Conservation (phyloP, 306 rosid genomes). For the Vachellia collinsii region DNA sequence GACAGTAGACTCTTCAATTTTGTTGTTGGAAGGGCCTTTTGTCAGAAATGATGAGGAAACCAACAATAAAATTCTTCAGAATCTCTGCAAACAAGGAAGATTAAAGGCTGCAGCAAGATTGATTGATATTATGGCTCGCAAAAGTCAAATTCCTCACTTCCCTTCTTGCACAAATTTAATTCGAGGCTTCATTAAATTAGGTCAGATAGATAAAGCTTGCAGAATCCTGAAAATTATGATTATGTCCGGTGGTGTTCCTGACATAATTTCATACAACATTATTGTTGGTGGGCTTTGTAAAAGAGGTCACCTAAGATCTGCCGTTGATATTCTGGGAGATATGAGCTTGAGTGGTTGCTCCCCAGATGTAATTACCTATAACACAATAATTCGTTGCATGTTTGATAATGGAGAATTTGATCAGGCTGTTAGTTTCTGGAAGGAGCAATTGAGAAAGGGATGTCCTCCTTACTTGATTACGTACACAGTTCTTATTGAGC, state of each 20-base stretch:
- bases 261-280: constrained; percentile 78
- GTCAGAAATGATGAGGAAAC: constrained; percentile 57
- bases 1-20: constrained; percentile 39
- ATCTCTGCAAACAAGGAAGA: constrained; percentile 62
- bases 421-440: constrained; percentile 78
- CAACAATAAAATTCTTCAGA: constrained; percentile 67
- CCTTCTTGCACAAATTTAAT: constrained; percentile 71
- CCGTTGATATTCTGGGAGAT: constrained; percentile 64
- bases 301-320: constrained; percentile 59
- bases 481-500: constrained; percentile 71
- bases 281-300: constrained; percentile 69
- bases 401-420: constrained; percentile 55
- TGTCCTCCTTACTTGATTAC: constrained; percentile 88
- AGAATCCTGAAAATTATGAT: constrained; percentile 60
- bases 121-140: constrained; percentile 76
- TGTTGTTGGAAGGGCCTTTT: constrained; percentile 54
- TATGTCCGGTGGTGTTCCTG: constrained; percentile 88
- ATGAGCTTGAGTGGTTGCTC: constrained; percentile 91
- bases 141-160: constrained; percentile 74
- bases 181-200: constrained; percentile 63
- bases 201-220: constrained; percentile 57
- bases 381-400: constrained; percentile 69
- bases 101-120: constrained; percentile 63
- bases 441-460: constrained; percentile 78
- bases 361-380: constrained; percentile 80